A percentile compares a stretch with the other conserved stretches of the same genome.
phyloP scores from a whole-genome alignment of 768 basidiomycete species.

The Mycena maculata region DNA sequence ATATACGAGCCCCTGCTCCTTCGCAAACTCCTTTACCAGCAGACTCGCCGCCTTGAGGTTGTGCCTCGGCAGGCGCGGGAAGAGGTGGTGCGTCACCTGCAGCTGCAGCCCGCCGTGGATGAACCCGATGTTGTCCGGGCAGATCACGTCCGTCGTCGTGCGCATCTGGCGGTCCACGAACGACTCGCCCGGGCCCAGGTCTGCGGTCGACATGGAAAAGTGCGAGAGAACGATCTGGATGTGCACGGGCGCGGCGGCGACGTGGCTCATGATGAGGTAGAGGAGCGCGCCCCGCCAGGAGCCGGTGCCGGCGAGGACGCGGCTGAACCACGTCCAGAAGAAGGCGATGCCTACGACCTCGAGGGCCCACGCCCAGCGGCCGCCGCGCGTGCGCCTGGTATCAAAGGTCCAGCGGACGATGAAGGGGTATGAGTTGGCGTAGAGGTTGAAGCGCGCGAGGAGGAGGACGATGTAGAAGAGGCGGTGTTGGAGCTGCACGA shows the following conservation, averaged over 20 bases:
- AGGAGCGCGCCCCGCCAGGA: conserved; percentile 74
- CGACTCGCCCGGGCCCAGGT: conserved; percentile 90
- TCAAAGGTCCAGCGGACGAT: conserved; percentile 75
- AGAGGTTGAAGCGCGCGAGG: conserved; percentile 95
- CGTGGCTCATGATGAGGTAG: conserved; percentile 88
- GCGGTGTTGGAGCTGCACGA: conserved; percentile 87
- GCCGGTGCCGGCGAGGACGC: conserved; percentile 76
- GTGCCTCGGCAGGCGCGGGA: conserved; percentile 95
- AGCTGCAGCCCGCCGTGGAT: conserved; percentile 98
- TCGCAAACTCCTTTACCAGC: conserved; percentile 89
- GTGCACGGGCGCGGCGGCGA: conserved; percentile 90
- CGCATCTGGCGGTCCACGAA: conserved; percentile 95
- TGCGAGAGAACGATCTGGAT: conserved; percentile 97
- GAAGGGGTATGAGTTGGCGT: conserved; percentile 85
- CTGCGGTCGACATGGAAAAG: conserved; percentile 93
- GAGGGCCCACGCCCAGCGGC: conserved; percentile 80
- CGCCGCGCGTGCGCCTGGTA: conserved; percentile 71
- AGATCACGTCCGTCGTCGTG: conserved; percentile 97
- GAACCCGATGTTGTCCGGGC: conserved; percentile 84
- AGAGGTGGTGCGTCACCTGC: conserved; percentile 97
- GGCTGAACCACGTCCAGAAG: conserved; percentile 91
- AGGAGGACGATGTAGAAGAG: conserved; percentile 92
- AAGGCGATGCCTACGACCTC: conserved; percentile 82
- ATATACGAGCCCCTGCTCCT: conserved; percentile 86
- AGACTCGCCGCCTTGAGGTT: conserved; percentile 86